phyloP scores from a whole-genome alignment of 768 basidiomycete species.

The Boletus pseudo-olivaceus region DNA sequence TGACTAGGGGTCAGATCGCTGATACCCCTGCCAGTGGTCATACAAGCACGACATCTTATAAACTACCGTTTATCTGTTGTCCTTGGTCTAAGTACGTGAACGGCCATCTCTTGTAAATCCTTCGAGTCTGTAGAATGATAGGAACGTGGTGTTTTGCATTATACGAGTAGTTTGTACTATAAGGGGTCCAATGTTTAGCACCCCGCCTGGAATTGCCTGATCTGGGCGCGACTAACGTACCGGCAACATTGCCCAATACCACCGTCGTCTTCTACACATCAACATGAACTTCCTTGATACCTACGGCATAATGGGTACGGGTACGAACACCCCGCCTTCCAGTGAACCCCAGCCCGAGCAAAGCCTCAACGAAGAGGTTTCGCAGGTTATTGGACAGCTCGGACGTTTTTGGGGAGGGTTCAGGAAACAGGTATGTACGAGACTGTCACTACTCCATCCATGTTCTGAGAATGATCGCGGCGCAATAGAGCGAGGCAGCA shows the following conservation, averaged over 20 bases:
- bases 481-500: constrained; percentile 60
- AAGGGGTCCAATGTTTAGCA: background rate
- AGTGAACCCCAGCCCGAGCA: constrained; percentile 41
- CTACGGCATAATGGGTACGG: constrained; percentile 49
- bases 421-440: constrained; percentile 71
- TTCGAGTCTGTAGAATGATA: too few relatives aligned
- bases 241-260: background rate
- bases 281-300: constrained; percentile 75
- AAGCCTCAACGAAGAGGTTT: constrained; percentile 81
- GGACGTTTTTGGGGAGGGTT: constrained; percentile 90
- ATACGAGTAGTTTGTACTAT: too few relatives aligned
- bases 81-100: too few relatives aligned
- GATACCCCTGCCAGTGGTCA: too few relatives aligned
- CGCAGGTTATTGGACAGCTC: constrained; percentile 84
- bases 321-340: constrained; percentile 46
- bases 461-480: constrained; percentile 3
- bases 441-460: background rate
- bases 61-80: too few relatives aligned
- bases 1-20: too few relatives aligned
- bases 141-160: too few relatives aligned
- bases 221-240: constrained; percentile 1
- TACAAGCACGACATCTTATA: too few relatives aligned
- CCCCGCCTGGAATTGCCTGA: constrained; percentile 6
- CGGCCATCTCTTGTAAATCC: too few relatives aligned
- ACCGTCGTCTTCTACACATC: too few relatives aligned